phyloP scores from a whole-genome alignment of 441 rosid genomes.

The Syzygium syzygioides region DNA sequence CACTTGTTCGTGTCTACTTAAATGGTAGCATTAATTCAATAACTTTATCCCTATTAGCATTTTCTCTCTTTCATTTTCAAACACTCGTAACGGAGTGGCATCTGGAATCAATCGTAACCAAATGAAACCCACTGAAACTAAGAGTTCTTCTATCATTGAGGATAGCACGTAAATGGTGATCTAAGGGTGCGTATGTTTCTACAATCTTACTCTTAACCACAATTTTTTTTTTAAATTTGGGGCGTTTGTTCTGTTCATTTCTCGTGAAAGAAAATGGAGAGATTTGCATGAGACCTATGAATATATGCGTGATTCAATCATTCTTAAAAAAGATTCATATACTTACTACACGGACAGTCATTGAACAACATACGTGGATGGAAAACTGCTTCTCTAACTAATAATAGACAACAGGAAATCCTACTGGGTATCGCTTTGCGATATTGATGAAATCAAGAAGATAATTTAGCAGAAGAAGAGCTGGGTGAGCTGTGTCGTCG shows the following conservation, averaged over 20 bases:
- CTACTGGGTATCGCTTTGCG: neutral
- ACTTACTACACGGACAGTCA: neutral
- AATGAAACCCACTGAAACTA: neutral
- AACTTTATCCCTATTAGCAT: neutral
- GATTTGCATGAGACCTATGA: neutral
- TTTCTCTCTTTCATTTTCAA: neutral
- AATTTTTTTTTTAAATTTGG: neutral
- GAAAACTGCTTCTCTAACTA: neutral
- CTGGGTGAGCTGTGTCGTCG: neutral
- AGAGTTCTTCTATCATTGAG: neutral
- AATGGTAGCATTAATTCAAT: neutral
- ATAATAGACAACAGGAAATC: neutral
- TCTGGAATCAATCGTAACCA: neutral
- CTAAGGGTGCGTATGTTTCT: neutral
- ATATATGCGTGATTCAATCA: neutral
- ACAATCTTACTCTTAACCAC: neutral
- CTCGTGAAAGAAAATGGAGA: neutral
- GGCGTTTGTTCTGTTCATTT: neutral
- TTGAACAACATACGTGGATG: neutral
- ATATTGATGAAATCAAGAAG: neutral
- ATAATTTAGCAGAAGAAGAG: neutral
- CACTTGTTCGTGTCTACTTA: neutral
- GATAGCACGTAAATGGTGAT: neutral
- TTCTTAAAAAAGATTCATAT: neutral
- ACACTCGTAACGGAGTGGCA: neutral